Conservation (phyloP, 352 stramenopile species). For the Phytophthora quininea region DNA sequence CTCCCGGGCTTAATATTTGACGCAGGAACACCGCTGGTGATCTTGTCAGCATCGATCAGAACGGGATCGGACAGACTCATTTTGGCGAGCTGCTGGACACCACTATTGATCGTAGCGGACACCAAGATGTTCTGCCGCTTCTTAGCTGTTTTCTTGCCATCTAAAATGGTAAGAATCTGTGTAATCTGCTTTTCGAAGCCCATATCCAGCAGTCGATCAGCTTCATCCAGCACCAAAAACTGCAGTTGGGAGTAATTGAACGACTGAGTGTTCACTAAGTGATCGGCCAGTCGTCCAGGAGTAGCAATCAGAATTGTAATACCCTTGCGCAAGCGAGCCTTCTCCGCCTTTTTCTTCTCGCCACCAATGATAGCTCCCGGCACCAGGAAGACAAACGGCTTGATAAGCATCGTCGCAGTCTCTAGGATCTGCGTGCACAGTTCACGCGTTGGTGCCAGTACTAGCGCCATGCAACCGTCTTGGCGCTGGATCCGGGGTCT, state of each 20-base stretch:
- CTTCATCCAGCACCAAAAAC: conserved; percentile 98
- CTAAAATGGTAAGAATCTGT: conserved; percentile 96
- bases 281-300: conserved; percentile 96
- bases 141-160: conserved; percentile 87
- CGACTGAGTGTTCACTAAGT: conserved; percentile 94
- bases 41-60: conserved; percentile 77
- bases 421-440: conserved; percentile 96
- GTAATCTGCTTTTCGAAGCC: conserved; percentile 99
- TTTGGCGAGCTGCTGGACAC: conserved; percentile 81
- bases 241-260: conserved; percentile 91
- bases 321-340: conserved; percentile 86
- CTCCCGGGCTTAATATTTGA: conserved; percentile 17
- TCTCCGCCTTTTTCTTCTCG: conserved; percentile 92
- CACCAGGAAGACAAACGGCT: conserved; percentile 91
- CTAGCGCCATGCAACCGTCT: conserved; percentile 90
- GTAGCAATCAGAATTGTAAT: conserved; percentile 98
- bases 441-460: conserved; percentile 95
- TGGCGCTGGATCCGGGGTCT: conserved; percentile 75
- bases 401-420: conserved; percentile 94
- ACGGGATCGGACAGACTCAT: conserved; percentile 84
- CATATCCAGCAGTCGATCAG: conserved; percentile 99
- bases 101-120: conserved; percentile 89
- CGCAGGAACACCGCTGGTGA: conserved; percentile 19
- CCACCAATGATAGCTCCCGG: conserved; percentile 93
- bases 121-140: conserved; percentile 86